Base-by-base conservation (phyloP, 2,329 filamentous ascomycete species). In the Phaeomoniella chlamydospora region DNA sequence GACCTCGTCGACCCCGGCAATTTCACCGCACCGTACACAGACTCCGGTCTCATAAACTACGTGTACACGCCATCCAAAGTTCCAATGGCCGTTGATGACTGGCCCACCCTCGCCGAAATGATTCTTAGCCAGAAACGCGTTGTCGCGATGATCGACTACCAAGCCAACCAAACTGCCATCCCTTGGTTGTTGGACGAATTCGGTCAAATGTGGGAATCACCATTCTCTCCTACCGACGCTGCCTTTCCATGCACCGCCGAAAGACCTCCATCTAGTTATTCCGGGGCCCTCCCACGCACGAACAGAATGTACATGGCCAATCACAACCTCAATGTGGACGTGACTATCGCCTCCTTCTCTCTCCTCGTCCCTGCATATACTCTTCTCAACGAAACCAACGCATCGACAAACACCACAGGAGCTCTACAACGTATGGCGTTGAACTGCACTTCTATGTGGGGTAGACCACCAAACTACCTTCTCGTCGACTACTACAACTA, bases 131-230 rank as follows among this genome's bases (percentile, higher is more conserved):
- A 73, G 39, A 74, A 83, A 56, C 72, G 84, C 9, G 77, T 82
- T 2, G 68, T 92, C 43, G 69, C 90, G 55, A 85, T 90, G 58
- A 70, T 92, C 60, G 85, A 92, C 59, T 92, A 92, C 62, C 65
- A 78, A 44, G 82, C 85, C 44, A 77, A 94, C 54, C 81, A 92
- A 57, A 72, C 67, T 1, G 66, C 68, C 14, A 78, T 84, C 13
- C 85, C 87, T 0, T 94, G 84, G 74, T 70, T 94, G 30, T 66
- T 94, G 29, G 83, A 93, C 54, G 70, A 94, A 57, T 94, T 94
- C 61, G 72, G 72, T 4, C 81, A 93, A 51, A 71, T 92, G 60
- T 94, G 83, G 82, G 84, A 94, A 61, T 88, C 86, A 1, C 82
- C 83, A 0, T 94, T 93, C 53, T 82, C 85, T 36, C 85, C 74